These are phyloP conservation scores for Gastroboletus turbinatus DNA, from an alignment of 1,284 basidiomycete genomes.

Conservation along the genomic window DNA sequence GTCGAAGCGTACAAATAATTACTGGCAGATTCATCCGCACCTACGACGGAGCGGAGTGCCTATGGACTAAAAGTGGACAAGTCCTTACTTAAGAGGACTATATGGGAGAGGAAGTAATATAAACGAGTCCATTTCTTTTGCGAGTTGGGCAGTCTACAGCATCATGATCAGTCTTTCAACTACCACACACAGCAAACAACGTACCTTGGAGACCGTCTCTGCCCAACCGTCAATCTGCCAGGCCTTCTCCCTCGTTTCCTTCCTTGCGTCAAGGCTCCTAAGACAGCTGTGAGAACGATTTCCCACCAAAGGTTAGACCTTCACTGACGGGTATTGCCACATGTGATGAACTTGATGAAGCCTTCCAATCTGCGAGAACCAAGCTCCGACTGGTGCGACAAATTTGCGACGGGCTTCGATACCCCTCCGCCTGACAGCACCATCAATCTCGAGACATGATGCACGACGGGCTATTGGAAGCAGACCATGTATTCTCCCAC, in stretches of 20 bases:
- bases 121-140: slow-evolving; percentile 76
- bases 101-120: slow-evolving; percentile 74
- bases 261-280: slow-evolving; percentile 78
- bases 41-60: slow-evolving; percentile 1
- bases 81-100: slow-evolving; percentile 71
- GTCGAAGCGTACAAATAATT: background rate
- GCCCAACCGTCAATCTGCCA: slow-evolving; percentile 95
- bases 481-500: slow-evolving; percentile 90
- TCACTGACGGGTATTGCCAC: slow-evolving; percentile 87
- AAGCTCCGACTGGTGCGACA: slow-evolving; percentile 86
- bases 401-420: slow-evolving; percentile 86
- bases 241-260: slow-evolving; percentile 81
- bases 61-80: background rate
- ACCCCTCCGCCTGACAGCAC: slow-evolving; percentile 65
- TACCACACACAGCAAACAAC: slow-evolving; percentile 5
- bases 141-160: slow-evolving; percentile 73
- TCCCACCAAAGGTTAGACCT: slow-evolving; percentile 4
- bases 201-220: slow-evolving; percentile 88
- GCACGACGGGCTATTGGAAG: background rate
- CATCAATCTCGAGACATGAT: slow-evolving; percentile 4
- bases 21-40: background rate
- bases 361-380: slow-evolving; percentile 91
- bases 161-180: slow-evolving; percentile 7
- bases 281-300: slow-evolving; percentile 13
- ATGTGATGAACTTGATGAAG: slow-evolving; percentile 91